Conservation (phyloP, 768 basidiomycete species). For the Tricholoma sp. region DNA sequence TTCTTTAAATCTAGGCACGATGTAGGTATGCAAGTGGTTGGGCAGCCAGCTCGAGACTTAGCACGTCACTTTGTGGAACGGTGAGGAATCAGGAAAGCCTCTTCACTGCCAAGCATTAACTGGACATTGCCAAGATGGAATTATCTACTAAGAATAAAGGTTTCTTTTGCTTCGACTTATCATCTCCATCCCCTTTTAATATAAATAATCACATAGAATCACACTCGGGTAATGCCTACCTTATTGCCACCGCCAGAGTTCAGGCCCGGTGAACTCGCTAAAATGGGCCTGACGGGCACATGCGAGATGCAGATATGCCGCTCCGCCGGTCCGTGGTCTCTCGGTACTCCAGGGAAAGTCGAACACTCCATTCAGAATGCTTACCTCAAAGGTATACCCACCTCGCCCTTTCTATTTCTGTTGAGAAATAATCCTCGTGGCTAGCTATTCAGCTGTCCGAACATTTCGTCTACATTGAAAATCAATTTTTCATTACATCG, state of each 20-base stretch:
- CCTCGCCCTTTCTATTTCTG: neutral
- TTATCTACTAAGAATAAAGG: constrained; percentile 88
- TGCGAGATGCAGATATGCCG: constrained; percentile 97
- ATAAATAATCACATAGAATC: constrained; percentile 54
- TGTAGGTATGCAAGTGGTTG: constrained; percentile 91
- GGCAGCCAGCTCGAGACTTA: constrained; percentile 92
- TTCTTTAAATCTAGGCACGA: constrained; percentile 71
- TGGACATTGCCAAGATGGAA: constrained; percentile 67
- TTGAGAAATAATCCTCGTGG: neutral
- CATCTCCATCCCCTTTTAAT: neutral
- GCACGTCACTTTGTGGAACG: constrained; percentile 93
- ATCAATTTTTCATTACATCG: constrained; percentile 91
- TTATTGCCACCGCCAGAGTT: constrained; percentile 92
- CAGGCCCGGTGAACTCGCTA: constrained; percentile 68
- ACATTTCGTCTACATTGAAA: constrained; percentile 98
- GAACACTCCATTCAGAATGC: constrained; percentile 96
- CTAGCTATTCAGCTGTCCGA: constrained; percentile 89
- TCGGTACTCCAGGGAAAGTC: constrained; percentile 79
- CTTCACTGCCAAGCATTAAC: constrained; percentile 9
- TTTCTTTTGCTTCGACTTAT: constrained; percentile 24
- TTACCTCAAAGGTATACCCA: constrained; percentile 73
- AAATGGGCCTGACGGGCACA: constrained; percentile 85
- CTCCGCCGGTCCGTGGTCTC: constrained; percentile 93
- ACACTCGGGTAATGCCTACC: constrained; percentile 89
- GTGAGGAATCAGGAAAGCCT: constrained; percentile 31